Evolutionary conservation across 352 stramenopile genomes (phyloP).

Genomic region (Pythium utonaiense): DNA sequence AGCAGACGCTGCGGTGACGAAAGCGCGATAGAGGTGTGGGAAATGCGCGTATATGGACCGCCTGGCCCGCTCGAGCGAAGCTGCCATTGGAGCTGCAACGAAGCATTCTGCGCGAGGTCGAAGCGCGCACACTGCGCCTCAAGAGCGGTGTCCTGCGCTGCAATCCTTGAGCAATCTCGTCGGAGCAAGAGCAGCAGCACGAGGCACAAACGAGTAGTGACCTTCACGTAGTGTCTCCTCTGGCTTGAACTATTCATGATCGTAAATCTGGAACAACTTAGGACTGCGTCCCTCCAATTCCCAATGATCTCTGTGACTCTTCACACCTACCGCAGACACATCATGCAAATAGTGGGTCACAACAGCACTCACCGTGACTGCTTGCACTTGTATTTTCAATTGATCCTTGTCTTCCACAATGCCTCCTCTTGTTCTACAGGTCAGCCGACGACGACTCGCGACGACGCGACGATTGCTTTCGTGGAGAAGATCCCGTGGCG

Average conservation of each 20-base stretch:
- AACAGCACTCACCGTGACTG: background rate
- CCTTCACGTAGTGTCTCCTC: background rate
- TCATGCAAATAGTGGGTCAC: background rate
- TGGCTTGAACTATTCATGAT: background rate
- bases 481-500: background rate
- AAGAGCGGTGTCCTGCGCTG: conserved; percentile 8
- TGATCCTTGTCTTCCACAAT: background rate
- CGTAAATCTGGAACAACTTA: background rate
- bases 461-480: conserved; percentile 4
- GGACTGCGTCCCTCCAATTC: background rate
- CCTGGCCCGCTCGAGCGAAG: conserved; percentile 23
- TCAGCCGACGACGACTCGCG: conserved; percentile 22
- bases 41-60: conserved; percentile 48
- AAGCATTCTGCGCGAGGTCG: conserved; percentile 34
- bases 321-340: background rate
- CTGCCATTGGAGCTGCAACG: conserved; percentile 33
- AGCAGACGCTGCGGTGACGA: conserved; percentile 29
- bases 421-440: conserved; percentile 2
- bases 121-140: conserved; percentile 31
- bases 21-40: conserved; percentile 38
- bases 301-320: background rate
- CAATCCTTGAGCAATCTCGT: no score
- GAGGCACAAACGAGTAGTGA: background rate
- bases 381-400: background rate
- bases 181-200: background rate